Percentiles rank a stretch among this genome's conserved stretches.
Evolutionary conservation across 345 rosid species (phyloP).

Genomic region (Arabidopsis suecica): DNA sequence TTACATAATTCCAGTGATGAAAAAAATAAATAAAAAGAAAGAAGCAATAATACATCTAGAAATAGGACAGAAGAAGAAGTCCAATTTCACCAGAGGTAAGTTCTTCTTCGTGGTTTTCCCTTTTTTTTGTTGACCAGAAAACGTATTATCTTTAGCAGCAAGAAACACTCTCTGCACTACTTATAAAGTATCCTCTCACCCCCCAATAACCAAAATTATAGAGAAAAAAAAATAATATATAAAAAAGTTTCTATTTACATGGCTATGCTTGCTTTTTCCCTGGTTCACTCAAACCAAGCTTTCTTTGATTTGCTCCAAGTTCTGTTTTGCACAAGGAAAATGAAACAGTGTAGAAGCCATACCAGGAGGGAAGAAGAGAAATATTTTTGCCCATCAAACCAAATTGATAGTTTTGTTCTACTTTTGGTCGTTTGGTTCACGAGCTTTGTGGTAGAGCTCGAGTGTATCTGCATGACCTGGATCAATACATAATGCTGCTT

Average conservation of each 20-base stretch:
- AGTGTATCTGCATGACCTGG: conserved; percentile 66
- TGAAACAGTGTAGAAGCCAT: conserved; percentile 45
- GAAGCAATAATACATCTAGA: conserved; percentile 41
- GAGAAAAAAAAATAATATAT: conserved; percentile 38
- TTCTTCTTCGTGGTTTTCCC: conserved; percentile 38
- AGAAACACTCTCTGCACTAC: conserved; percentile 49
- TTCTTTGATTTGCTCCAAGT: conserved; percentile 23
- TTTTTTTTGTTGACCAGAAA: conserved; percentile 34
- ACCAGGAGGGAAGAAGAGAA: conserved; percentile 44
- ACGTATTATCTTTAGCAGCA: conserved; percentile 40
- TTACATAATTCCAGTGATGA: conserved; percentile 39
- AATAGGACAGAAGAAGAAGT: conserved; percentile 48
- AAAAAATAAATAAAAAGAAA: conserved; percentile 11
- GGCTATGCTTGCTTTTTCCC: conserved; percentile 38
- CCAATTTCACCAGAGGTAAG: conserved; percentile 47
- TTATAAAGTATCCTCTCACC: conserved; percentile 34
- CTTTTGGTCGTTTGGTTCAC: conserved; percentile 45
- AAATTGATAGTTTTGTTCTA: conserved; percentile 36
- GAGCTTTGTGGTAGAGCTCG: conserved; percentile 64
- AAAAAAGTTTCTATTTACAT: conserved; percentile 46
- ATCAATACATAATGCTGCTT: conserved; percentile 95
- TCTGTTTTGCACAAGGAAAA: conserved; percentile 38
- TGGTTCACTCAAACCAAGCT: conserved; percentile 30
- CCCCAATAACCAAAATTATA: conserved; percentile 45
- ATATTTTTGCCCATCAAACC: conserved; percentile 32